A percentile compares a stretch with the other conserved stretches of the same genome.
Conservation (phyloP, 805 yeast genomes). For the Priceomyces haplophilus region DNA sequence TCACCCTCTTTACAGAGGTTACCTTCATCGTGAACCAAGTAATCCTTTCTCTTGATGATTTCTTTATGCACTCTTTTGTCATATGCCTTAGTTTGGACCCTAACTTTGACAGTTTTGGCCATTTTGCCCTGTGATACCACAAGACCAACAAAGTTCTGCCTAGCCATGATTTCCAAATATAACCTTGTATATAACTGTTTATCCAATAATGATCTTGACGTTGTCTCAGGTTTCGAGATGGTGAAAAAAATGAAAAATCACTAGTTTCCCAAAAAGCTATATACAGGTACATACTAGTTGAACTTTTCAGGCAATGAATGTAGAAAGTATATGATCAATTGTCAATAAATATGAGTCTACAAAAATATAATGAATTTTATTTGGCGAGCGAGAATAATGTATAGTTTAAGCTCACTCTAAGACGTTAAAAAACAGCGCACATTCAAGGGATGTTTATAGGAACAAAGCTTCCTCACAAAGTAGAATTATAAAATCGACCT, state of each 20-base stretch:
- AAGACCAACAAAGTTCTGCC: conserved; percentile 87
- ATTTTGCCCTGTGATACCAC: conserved; percentile 95
- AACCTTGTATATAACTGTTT: too few species aligned
- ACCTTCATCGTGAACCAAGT: conserved; percentile 90
- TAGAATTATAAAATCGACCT: too few species aligned
- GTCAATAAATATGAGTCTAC: too few species aligned
- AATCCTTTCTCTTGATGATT: conserved; percentile 74
- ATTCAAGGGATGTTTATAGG: too few species aligned
- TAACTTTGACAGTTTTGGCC: conserved; percentile 92
- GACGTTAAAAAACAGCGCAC: too few species aligned
- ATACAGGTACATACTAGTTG: too few species aligned
- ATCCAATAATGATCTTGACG: not conserved
- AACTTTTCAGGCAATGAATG: too few species aligned
- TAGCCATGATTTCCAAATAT: conserved; percentile 76
- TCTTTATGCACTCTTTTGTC: conserved; percentile 73
- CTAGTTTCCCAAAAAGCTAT: not conserved
- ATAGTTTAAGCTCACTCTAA: too few species aligned
- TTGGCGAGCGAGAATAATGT: too few species aligned
- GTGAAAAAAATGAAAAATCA: not conserved
- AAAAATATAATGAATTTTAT: too few species aligned
- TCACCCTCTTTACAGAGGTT: conserved; percentile 93
- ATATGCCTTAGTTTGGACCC: conserved; percentile 75
- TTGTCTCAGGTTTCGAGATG: not conserved
- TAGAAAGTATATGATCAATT: too few species aligned
- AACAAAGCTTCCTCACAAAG: too few species aligned